phyloP scores from a whole-genome alignment of 129 eudicot species.

The Lactuca saligna region DNA sequence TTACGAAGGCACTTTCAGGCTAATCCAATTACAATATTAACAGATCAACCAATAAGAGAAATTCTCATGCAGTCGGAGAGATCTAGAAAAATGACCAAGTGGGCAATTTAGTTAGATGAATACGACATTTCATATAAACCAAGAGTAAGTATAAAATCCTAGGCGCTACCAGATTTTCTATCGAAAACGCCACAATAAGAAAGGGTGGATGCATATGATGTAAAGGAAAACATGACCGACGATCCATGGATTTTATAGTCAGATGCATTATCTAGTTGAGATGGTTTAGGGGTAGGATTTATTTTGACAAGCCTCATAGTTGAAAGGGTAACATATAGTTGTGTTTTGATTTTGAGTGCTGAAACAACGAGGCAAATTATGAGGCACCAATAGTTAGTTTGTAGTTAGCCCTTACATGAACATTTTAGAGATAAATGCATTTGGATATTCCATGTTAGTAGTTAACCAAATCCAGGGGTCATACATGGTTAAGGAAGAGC shows the following conservation, averaged over 20 bases:
- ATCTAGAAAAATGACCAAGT: neutral
- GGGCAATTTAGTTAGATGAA: neutral
- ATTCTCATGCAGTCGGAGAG: neutral
- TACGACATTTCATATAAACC: neutral
- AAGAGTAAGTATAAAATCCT: neutral
- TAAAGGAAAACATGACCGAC: too few relatives aligned
- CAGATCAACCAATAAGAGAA: too few relatives aligned
- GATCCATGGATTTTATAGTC: neutral
- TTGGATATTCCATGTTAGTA: neutral
- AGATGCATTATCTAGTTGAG: neutral
- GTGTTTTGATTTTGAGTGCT: too few relatives aligned
- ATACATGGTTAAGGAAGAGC: neutral
- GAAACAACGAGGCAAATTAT: too few relatives aligned
- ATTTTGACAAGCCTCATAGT: neutral
- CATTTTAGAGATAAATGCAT: neutral
- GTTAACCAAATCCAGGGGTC: neutral
- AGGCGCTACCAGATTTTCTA: too few relatives aligned
- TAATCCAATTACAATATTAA: too few relatives aligned
- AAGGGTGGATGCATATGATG: too few relatives aligned
- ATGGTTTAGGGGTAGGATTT: neutral
- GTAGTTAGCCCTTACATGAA: too few relatives aligned
- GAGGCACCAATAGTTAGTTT: too few relatives aligned
- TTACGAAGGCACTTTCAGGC: neutral
- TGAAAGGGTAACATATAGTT: too few relatives aligned
- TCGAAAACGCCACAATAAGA: neutral